Base-by-base conservation (phyloP, 805 yeast genomes). In the Lipomyces mesembrius region DNA sequence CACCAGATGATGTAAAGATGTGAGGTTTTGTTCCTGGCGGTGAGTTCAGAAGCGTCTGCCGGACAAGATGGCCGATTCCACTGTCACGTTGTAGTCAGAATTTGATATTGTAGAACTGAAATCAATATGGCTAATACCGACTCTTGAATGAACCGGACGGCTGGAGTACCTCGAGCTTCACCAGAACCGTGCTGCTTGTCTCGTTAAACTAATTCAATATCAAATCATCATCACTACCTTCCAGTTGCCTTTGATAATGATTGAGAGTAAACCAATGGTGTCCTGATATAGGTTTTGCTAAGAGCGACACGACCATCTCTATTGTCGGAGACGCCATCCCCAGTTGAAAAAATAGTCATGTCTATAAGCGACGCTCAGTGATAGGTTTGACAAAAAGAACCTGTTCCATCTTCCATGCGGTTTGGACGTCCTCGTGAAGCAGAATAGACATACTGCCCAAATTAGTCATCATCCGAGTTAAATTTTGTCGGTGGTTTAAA, bases 141-240 rank as follows among this genome's bases (percentile, higher is more conserved):
- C 93, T 83, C 78, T 93, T 93, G 84, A 93, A 93, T 32, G 97
- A 91, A 74, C 95, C 95, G 0, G 93, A 97, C 0, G 97, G 97
- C 60, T 92, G 83, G 35, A 91, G 81, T 72, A 90, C 96, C 75
- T 93, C 98, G 74, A 97, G 83, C 75, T 93, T 93, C 73, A 92
- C 79, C 66, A 83, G 82, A 8, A 93, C 89, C 61, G 87, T 88
- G 61, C 70, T 67, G 39, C 6, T 17, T n/a, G 52, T 12, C 25
- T 8, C n/a, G 25, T 25, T 39, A 27, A 35, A 20, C 14, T 39
- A 17, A 14, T 55, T n/a, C n/a, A 14, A 2, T 37, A 35, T 6
- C 14, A 14, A 43, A 8, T 1, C 9, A 34, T 14, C 22, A 54
- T 7, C 56, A 34, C 17, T 34, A 66, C 69, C 96, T 83, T 53